Percentiles rank a stretch among this genome's conserved stretches.
Evolutionary conservation across 2,329 filamentous ascomycete genomes (phyloP).

Genomic region (Exserohilum turcica): DNA sequence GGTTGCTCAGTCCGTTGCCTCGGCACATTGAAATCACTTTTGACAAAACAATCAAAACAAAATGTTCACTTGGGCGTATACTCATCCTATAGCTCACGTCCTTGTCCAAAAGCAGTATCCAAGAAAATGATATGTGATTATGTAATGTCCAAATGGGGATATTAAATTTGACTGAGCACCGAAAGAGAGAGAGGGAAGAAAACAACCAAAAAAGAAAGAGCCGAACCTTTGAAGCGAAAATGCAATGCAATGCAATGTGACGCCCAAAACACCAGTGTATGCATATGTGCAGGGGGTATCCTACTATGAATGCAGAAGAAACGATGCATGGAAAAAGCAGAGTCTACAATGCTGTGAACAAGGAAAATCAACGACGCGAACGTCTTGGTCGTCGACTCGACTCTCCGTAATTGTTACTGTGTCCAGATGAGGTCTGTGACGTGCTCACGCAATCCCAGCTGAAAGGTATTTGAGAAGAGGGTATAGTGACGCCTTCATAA

Average conservation of each 20-base stretch:
- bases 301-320: background rate
- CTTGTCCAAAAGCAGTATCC: no score
- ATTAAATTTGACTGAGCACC: background rate
- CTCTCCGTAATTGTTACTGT: constrained; percentile 15
- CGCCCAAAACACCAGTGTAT: constrained; percentile 6
- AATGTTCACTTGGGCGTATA: no score
- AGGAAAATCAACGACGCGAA: constrained; percentile 27
- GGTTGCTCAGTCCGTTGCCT: no score
- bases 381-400: constrained; percentile 32
- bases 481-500: constrained; percentile 40
- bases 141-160: background rate
- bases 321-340: no score
- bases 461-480: constrained; percentile 41
- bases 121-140: no score
- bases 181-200: background rate
- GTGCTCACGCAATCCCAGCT: constrained; percentile 47
- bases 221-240: background rate
- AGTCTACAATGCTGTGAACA: background rate
- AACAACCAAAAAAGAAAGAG: no score
- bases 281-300: constrained; percentile 8
- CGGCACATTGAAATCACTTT: no score
- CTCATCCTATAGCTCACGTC: no score
- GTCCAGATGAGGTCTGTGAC: constrained; percentile 38
- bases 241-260: constrained; percentile 3
- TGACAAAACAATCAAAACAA: no score